Conservation (phyloP, 2,329 filamentous ascomycete species). For the Penicillium sp. region DNA sequence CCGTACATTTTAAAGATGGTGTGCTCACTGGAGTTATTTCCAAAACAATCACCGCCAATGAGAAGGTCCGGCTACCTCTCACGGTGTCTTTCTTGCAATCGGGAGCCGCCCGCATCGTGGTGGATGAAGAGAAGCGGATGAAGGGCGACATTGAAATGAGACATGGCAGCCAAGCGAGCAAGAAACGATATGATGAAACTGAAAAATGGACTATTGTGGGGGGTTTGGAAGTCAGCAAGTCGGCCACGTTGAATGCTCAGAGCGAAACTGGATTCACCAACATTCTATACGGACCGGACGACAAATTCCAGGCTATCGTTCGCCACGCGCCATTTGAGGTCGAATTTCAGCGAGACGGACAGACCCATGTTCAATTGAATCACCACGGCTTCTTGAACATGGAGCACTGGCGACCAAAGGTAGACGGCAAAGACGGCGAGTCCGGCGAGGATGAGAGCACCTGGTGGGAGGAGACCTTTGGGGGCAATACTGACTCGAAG, state of each 20-base stretch:
- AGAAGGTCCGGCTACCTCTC: conserved; percentile 75
- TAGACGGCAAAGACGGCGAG: conserved; percentile 61
- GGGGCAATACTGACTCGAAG: conserved; percentile 91
- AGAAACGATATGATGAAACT: conserved; percentile 92
- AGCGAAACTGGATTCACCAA: conserved; percentile 65
- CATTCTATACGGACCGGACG: conserved; percentile 73
- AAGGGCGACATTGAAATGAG: conserved; percentile 86
- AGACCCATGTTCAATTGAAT: conserved; percentile 83
- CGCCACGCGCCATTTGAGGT: conserved; percentile 78
- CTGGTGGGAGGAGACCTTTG: conserved; percentile 97
- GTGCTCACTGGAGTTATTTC: conserved; percentile 76
- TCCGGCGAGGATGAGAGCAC: conserved; percentile 66
- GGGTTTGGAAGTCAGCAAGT: conserved; percentile 68
- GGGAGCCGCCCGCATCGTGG: conserved; percentile 77
- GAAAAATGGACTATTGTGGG: conserved; percentile 84
- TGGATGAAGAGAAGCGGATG: conserved; percentile 88
- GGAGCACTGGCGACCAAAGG: conserved; percentile 91
- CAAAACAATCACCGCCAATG: conserved; percentile 68
- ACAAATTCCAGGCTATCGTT: conserved; percentile 78
- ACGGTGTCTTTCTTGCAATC: conserved; percentile 86
- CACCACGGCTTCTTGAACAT: conserved; percentile 85
- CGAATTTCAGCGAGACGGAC: conserved; percentile 80
- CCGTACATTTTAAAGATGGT: conserved; percentile 73
- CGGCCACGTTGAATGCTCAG: conserved; percentile 65
- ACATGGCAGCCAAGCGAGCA: conserved; percentile 77